Base-by-base conservation (phyloP, 2,329 filamentous ascomycete species). In the Aspergillus flavus region DNA sequence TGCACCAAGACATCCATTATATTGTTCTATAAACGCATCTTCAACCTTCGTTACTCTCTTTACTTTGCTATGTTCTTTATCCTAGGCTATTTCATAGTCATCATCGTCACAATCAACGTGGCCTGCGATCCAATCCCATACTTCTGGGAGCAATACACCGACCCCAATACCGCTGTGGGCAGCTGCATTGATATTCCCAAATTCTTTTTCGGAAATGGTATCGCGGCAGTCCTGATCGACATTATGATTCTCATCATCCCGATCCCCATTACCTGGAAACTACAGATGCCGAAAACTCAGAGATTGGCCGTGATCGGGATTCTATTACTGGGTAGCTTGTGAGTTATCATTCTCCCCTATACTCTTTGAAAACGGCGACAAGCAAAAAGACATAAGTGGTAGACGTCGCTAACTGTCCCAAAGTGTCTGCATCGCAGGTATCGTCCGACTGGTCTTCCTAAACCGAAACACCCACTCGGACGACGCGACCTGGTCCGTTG, bases 11-110 rank as follows among this genome's bases (percentile, higher is more conserved):
- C 45, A 4, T 59, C 57, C 19, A 59, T 59, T 19, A 48, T 59
- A n/a, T 19, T 59, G 28, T 59, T 59, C 57, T 59, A 59, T 32
- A 34, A 36, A 21, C 57, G 57, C 32, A 59, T 59, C 28, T 59
- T 59, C 32, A 36, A 36, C 10, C 36, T 59, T 23, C 45, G 34
- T 30, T 59, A 36, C 30, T 19, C 57, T 23, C 45, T 59, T 7
- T 32, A 36, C 3, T 19, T 59, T n/a, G 19, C 23, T 21, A 21
- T 59, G 12, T 59, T 59, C 57, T 41, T 59, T 5, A 48, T 52
- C 12, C 34, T 52, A 2, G 14, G 45, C 46, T 59, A 59, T n/a
- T 59, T 46, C 30, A 28, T 59, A n/a, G 36, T 30, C 28, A 28
- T 52, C 21, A 39, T 52, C 45, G 30, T 59, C 30, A 52, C 57